Evolutionary conservation across 352 stramenopile species (phyloP), one percentile per base, ranked within the genome.

Genomic region (Pythium apleroticum): DNA sequence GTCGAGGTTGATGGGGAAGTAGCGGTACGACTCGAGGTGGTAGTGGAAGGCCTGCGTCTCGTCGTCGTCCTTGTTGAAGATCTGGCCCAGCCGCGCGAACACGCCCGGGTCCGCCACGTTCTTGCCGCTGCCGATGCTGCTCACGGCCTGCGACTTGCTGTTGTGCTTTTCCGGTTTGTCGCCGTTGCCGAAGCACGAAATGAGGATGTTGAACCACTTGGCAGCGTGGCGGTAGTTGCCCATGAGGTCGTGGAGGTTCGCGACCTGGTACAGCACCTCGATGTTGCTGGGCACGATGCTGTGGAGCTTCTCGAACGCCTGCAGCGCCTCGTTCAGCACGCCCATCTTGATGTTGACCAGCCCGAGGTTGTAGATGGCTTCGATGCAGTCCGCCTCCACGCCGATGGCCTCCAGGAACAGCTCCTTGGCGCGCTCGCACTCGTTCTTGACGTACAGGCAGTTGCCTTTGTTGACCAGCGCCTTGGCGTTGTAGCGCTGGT

Each of bases 391-490:
- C 12, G 91, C 91, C 80, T 99, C 92, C 22, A 99, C 92, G 25
- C 86, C 86, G 17, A 95, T 95, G 9, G 95, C 96, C 69, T 99
- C 97, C 15, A 99, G 80, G 60, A 98, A 99, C 14, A 98, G 70
- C 68, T 98, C 90, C 60, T 98, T 98, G 12, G 97, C 96, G 22
- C 86, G 80, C 61, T 93, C 86, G 62, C 92, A 97, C 60, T 99
- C 93, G 54, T 95, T 91, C 65, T 94, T 89, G 10, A 97, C 79
- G 72, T 97, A 98, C 19, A 98, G 74, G 63, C 96, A 98, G 73
- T 99, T 99, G 41, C 91, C 97, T 67, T 98, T 98, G 80, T 99
- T 99, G 17, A 99, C 97, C 11, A 99, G 82, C 30, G 96, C 97
- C 61, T 98, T 98, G 43, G 95, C 92, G 71, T 98, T 99, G 79